Evolutionary conservation across 345 rosid genomes (phyloP).

Genomic region (Streptanthus diversifolius): DNA sequence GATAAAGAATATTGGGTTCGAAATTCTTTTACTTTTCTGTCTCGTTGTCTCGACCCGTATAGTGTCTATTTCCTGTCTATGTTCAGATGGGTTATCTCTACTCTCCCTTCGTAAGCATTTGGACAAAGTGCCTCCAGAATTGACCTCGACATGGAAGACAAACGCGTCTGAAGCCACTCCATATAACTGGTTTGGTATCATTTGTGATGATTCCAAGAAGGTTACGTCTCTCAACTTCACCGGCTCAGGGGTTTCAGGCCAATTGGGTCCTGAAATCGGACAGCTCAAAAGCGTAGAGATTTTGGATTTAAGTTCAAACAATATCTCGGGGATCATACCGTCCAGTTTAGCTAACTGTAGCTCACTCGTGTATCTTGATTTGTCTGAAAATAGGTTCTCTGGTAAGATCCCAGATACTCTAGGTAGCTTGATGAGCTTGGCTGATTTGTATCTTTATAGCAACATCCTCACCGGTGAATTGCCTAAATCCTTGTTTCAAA

Average conservation of each 20-base stretch:
- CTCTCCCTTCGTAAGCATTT: slow-evolving; percentile 50
- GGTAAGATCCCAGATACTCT: slow-evolving; percentile 49
- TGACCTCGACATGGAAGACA: slow-evolving; percentile 44
- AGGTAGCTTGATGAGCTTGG: slow-evolving; percentile 39
- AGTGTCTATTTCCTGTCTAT: slow-evolving; percentile 34
- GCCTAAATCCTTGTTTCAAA: slow-evolving; percentile 49
- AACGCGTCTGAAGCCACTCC: slow-evolving; percentile 47
- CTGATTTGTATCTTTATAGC: slow-evolving; percentile 36
- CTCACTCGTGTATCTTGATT: slow-evolving; percentile 45
- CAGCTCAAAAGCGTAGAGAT: slow-evolving; percentile 38
- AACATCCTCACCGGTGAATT: slow-evolving; percentile 54
- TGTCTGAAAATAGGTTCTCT: slow-evolving; percentile 50
- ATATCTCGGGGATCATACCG: slow-evolving; percentile 53
- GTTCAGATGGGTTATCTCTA: slow-evolving; percentile 47
- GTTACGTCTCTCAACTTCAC: slow-evolving; percentile 55
- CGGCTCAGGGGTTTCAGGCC: slow-evolving; percentile 51
- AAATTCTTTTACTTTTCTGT: not conserved
- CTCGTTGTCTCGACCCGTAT: slow-evolving; percentile 4
- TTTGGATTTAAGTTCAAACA: slow-evolving; percentile 50
- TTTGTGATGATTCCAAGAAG: slow-evolving; percentile 37
- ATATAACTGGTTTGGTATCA: slow-evolving; percentile 58
- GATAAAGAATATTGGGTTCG: slow-evolving; percentile 15
- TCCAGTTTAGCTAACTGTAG: slow-evolving; percentile 47
- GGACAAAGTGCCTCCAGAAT: slow-evolving; percentile 38
- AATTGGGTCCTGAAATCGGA: slow-evolving; percentile 53